Base-by-base conservation (phyloP, 305 asterid species). In the Galium porrigens region DNA sequence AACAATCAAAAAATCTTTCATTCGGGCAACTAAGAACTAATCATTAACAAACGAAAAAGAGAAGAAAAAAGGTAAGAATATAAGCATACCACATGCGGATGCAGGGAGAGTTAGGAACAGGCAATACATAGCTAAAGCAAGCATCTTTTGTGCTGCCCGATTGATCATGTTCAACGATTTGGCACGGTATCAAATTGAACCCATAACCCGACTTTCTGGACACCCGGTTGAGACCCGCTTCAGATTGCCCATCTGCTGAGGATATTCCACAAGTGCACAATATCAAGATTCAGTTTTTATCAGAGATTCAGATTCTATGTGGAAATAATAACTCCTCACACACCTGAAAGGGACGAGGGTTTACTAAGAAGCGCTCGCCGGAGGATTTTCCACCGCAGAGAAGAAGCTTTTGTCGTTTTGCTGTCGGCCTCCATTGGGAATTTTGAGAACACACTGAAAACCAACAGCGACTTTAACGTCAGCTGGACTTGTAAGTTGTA, bases 351-450 rank as follows among this genome's bases (percentile, higher is more conserved):
- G 51, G 85, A 71, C 17, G 83, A 65, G 42, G 63, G 71, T 34
- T 78, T 74, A 67, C 77, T 80, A 71, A 73, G 82, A 72, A 89
- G 81, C 61, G 94, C 88, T 34, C 84, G 92, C 46, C 94, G 88
- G 70, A 87, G 89, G 57, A 89, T 85, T 68, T 78, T 72, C 97
- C 97, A 89, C 37, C 95, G 83, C 73, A 85, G 75, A 51, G 92
- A 74, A 34, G 95, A 77, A 14, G 83, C 74, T 49, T 41, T 80
- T 41, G 82, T 78, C 48, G 71, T 61, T 64, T 75, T 33, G 36
- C 34, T 62, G 34, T 58, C 63, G 54, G 73, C 72, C 36, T 64
- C 76, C 48, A 41, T 41, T 0, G 48, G 12, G 48, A 41, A 9
- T 41, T 39, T 39, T 12, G 48, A 11, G 76, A 85, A 76, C 68